Evolutionary conservation across 192 early-diverging fungal genomes (phyloP).

Genomic region (Allomyces arbusculus): DNA sequence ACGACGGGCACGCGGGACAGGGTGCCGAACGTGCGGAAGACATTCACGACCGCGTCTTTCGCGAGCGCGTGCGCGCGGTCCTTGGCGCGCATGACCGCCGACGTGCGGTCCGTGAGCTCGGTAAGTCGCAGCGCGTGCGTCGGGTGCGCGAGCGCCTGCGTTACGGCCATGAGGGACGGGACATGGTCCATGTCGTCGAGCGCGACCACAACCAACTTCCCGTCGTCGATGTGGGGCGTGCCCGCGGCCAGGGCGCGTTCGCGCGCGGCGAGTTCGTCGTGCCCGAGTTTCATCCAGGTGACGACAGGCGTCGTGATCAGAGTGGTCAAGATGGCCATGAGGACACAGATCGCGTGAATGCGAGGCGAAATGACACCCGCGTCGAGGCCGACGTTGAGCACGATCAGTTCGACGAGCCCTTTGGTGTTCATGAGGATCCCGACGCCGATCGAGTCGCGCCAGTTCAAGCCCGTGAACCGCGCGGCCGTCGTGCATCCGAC

Average conservation of each 20-base stretch:
- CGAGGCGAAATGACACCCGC: constrained; percentile 17
- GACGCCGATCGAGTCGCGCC: constrained; percentile 65
- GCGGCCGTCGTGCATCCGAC: constrained; percentile 55
- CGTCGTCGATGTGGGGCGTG: constrained; percentile 3
- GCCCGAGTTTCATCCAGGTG: constrained; percentile 45
- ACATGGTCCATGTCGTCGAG: constrained; percentile 40
- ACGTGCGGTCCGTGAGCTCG: constrained; percentile 57
- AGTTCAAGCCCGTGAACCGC: constrained; percentile 40
- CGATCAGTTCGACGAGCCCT: constrained; percentile 86
- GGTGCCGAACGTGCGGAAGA: constrained; percentile 62
- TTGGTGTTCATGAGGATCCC: constrained; percentile 92
- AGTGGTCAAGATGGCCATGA: constrained; percentile 73
- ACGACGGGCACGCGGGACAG: constrained; percentile 44
- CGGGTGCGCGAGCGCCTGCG: constrained; percentile 29
- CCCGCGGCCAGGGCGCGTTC: constrained; percentile 9
- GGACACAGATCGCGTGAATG: constrained; percentile 52
- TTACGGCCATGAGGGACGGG: constrained; percentile 47
- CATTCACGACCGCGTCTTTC: constrained; percentile 54
- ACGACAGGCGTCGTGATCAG: constrained; percentile 69
- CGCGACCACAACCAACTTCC: constrained; percentile 25
- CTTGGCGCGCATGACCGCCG: constrained; percentile 54
- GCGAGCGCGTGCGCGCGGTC: constrained; percentile 38
- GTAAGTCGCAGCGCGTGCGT: constrained; percentile 51
- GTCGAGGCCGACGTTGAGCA: constrained; percentile 77
- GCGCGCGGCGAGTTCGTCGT: constrained; percentile 26